phyloP scores from a whole-genome alignment of 1,284 basidiomycete species.

The Marasmius fiardii region DNA sequence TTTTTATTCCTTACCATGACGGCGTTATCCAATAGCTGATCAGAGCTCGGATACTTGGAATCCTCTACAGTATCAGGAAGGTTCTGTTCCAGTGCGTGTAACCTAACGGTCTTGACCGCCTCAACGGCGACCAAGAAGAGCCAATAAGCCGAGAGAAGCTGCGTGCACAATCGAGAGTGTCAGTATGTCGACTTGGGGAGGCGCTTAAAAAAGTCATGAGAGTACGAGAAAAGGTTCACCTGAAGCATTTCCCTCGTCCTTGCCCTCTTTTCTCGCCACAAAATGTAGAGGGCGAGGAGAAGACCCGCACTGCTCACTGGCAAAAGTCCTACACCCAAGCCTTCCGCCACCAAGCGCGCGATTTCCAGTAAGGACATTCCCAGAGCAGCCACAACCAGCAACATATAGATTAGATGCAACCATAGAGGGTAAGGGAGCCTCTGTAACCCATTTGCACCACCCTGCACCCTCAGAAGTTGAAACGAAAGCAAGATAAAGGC shows the following conservation, averaged over 20 bases:
- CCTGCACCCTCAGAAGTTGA: conserved; percentile 1
- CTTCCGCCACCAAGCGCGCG: conserved; percentile 19
- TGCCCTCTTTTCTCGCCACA: conserved; percentile 19
- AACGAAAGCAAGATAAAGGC: conserved; percentile 5
- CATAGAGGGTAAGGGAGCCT: conserved; percentile 13
- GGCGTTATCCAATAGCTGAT: conserved; percentile 23
- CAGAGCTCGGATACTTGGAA: conserved; percentile 22
- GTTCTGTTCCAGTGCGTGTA: conserved; percentile 19
- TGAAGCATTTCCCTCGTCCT: conserved; percentile 16
- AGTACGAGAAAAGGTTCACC: conserved; percentile 10
- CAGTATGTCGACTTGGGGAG: no score
- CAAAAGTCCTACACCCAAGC: conserved; percentile 23
- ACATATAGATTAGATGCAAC: conserved; percentile 22
- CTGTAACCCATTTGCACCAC: background rate
- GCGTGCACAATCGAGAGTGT: background rate
- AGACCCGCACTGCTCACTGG: conserved; percentile 20
- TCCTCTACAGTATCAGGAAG: conserved; percentile 17
- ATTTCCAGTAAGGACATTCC: conserved; percentile 25
- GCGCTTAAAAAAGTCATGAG: background rate
- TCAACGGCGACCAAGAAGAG: conserved; percentile 17
- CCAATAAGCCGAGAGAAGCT: conserved; percentile 23
- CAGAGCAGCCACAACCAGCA: conserved; percentile 19
- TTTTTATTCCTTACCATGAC: conserved; percentile 20
- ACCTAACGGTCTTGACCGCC: conserved; percentile 19
- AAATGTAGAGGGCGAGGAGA: conserved; percentile 13